These are phyloP conservation scores for Aspergillus glaucus DNA, from an alignment of 2,329 filamentous ascomycete genomes.

Conservation along the genomic window DNA sequence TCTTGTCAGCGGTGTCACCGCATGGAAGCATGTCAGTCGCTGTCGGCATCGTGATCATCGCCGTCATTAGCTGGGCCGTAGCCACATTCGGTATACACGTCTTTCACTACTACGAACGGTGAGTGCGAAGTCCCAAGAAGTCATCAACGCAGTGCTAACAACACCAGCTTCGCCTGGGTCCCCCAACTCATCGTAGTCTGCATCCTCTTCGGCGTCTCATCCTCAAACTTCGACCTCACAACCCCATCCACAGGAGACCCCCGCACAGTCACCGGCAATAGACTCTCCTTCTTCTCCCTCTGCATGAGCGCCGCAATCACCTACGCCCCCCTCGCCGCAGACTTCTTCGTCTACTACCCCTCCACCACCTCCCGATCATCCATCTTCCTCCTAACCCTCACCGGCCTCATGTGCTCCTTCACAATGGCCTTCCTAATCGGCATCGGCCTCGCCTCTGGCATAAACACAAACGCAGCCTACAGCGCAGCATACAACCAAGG, in stretches of 20 bases:
- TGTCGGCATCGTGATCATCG: constrained; percentile 60
- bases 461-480: constrained; percentile 49
- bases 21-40: constrained; percentile 55
- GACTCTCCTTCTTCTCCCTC: constrained; percentile 63
- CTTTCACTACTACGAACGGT: constrained; percentile 64
- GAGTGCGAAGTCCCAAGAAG: constrained; percentile 10
- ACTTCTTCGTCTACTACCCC: constrained; percentile 64
- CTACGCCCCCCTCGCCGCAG: constrained; percentile 57
- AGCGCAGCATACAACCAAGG: constrained; percentile 51
- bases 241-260: constrained; percentile 47
- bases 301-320: constrained; percentile 60
- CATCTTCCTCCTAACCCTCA: constrained; percentile 52
- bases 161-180: constrained; percentile 53
- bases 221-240: constrained; percentile 52
- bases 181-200: constrained; percentile 57
- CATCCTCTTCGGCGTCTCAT: constrained; percentile 57
- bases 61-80: constrained; percentile 56
- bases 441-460: constrained; percentile 56
- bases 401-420: constrained; percentile 53
- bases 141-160: constrained; percentile 8
- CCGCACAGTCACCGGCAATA: constrained; percentile 46
- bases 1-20: constrained; percentile 58
- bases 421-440: constrained; percentile 57
- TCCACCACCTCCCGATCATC: constrained; percentile 46
- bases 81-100: constrained; percentile 62